These are phyloP conservation scores for Gossypium longicalyx DNA, from an alignment of 345 rosid species.

Conservation along the genomic window DNA sequence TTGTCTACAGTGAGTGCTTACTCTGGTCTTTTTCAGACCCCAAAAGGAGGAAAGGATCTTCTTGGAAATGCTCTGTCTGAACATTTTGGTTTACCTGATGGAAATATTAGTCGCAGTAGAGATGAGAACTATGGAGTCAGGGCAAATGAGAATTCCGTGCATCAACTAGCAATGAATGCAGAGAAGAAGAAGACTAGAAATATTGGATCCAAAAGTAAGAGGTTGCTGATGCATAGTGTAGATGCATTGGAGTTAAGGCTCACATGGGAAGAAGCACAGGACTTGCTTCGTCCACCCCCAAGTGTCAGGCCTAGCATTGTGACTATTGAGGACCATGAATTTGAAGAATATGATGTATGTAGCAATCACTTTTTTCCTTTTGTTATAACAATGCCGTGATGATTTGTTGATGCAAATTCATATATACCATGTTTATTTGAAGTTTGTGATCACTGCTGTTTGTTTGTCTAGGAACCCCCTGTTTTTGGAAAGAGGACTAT, in stretches of 20 bases:
- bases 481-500: conserved; percentile 86
- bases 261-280: conserved; percentile 94
- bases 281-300: conserved; percentile 78
- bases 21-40: conserved; percentile 34
- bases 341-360: conserved; percentile 85
- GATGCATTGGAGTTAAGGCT: conserved; percentile 70
- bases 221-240: conserved; percentile 60
- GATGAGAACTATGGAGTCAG: conserved; percentile 38
- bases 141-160: conserved; percentile 34
- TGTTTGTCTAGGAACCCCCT: conserved; percentile 67
- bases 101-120: conserved; percentile 39
- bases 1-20: conserved; percentile 35
- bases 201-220: conserved; percentile 73
- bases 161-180: conserved; percentile 24
- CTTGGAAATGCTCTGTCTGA: conserved; percentile 33
- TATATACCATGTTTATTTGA: not conserved
- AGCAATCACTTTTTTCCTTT: not conserved
- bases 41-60: conserved; percentile 35
- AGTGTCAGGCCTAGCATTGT: conserved; percentile 47
- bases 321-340: conserved; percentile 68
- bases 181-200: conserved; percentile 71
- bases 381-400: not conserved
- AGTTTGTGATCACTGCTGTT: conserved; percentile 28
- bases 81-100: conserved; percentile 39
- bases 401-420: conserved; percentile 8